Conservation (phyloP, 768 basidiomycete species). For the Tulasnella sp. region DNA sequence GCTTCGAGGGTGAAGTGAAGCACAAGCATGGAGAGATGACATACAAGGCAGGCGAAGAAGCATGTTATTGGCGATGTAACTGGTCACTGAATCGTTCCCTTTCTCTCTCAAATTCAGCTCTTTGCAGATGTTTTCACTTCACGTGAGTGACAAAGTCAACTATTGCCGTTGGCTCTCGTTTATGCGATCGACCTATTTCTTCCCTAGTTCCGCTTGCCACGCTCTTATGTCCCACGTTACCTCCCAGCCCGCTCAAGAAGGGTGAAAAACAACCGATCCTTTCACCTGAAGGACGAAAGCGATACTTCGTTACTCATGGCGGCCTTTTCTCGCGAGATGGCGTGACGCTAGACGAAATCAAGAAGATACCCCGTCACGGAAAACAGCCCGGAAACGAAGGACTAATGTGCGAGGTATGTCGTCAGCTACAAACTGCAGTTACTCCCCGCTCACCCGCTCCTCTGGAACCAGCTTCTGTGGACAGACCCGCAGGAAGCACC, state of each 20-base stretch:
- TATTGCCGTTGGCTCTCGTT: neutral
- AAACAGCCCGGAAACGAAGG: constrained; percentile 92
- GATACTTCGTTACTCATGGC: constrained; percentile 94
- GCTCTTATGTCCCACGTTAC: constrained; percentile 68
- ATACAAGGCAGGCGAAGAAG: constrained; percentile 60
- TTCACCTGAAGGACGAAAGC: constrained; percentile 74
- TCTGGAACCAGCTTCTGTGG: constrained; percentile 69
- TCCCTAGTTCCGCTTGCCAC: constrained; percentile 81
- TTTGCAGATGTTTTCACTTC: constrained; percentile 93
- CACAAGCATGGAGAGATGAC: constrained; percentile 95
- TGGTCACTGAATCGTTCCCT: constrained; percentile 22
- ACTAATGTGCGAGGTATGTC: constrained; percentile 73
- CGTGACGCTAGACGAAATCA: constrained; percentile 90
- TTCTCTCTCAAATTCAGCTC: constrained; percentile 50
- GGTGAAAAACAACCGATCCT: constrained; percentile 56
- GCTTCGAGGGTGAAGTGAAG: constrained; percentile 93
- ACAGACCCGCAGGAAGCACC: constrained; percentile 88
- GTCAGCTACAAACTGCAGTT: neutral
- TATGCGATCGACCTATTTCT: constrained; percentile 12
- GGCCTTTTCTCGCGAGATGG: constrained; percentile 94
- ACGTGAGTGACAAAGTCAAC: constrained; percentile 48
- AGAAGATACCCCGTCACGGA: constrained; percentile 80
- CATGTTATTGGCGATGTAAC: neutral
- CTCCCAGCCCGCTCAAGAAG: constrained; percentile 46
- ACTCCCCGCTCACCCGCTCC: neutral